A percentile compares a stretch with the other conserved stretches of the same genome.
Evolutionary conservation across 208 protist genomes (phyloP).

Genomic region (Acanthamoeba lugdunensis): DNA sequence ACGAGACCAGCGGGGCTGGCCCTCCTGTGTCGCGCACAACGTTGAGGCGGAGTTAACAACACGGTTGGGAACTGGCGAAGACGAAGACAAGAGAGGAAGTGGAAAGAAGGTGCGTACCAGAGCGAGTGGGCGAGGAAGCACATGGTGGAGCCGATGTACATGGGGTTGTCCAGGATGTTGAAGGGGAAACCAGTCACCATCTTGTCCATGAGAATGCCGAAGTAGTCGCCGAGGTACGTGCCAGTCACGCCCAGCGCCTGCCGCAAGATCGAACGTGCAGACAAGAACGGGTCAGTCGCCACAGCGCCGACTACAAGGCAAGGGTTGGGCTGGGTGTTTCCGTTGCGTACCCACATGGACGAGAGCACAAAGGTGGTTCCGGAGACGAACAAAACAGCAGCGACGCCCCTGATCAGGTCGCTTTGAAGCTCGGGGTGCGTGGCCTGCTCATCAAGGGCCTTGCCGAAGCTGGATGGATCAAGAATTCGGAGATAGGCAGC

Average conservation of each 20-base stretch:
- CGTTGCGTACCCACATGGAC: conserved; percentile 80
- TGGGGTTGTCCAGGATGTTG: conserved; percentile 92
- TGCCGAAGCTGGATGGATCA: conserved; percentile 78
- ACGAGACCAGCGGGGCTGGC: conserved; percentile 87
- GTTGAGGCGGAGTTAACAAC: not conserved
- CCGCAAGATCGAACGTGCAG: not conserved
- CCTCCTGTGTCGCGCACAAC: conserved; percentile 32
- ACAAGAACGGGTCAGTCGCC: not conserved
- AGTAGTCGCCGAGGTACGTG: conserved; percentile 95
- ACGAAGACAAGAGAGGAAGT: not conserved
- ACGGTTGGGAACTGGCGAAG: not conserved
- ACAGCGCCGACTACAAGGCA: not conserved
- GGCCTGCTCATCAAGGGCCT: conserved; percentile 85
- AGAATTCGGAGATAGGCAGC: conserved; percentile 5
- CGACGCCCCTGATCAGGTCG: conserved; percentile 70
- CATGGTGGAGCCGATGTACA: conserved; percentile 93
- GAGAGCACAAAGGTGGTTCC: conserved; percentile 89
- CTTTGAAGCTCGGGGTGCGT: conserved; percentile 72
- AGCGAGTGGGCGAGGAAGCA: conserved; percentile 90
- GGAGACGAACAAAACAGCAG: conserved; percentile 81
- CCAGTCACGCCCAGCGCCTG: conserved; percentile 90
- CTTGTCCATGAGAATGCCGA: conserved; percentile 91
- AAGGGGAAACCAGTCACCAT: conserved; percentile 93
- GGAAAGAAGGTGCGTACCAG: conserved; percentile 78
- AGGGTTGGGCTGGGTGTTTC: not conserved